These are phyloP conservation scores for Pythium brassicae DNA, from an alignment of 352 stramenopile species.

Conservation along the genomic window DNA sequence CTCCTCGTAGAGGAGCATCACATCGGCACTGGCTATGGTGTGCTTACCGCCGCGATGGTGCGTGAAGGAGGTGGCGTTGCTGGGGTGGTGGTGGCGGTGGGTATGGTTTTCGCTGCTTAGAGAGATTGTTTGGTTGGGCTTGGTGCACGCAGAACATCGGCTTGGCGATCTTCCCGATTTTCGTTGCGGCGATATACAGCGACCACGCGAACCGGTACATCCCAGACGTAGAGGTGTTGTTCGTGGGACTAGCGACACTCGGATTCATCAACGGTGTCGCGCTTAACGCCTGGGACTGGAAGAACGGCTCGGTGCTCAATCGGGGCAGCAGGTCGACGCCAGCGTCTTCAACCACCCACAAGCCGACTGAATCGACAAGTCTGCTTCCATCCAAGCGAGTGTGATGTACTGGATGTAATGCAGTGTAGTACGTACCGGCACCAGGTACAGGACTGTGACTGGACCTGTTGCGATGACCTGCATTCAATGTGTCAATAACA, in stretches of 20 bases:
- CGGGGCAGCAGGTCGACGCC: background rate
- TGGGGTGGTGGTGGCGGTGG: constrained; percentile 25
- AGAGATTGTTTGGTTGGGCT: no score
- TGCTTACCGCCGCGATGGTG: constrained; percentile 15
- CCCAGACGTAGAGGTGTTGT: constrained; percentile 55
- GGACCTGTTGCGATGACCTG: no score
- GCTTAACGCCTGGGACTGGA: constrained; percentile 90
- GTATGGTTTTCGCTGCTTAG: no score
- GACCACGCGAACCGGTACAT: constrained; percentile 30
- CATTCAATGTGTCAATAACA: no score
- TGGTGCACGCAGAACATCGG: constrained; percentile 42
- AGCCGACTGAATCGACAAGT: constrained; percentile 4
- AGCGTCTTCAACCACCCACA: background rate
- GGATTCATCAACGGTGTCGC: constrained; percentile 43
- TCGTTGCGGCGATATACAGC: constrained; percentile 40
- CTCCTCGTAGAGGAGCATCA: constrained; percentile 15
- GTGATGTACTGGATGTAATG: background rate
- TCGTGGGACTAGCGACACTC: constrained; percentile 29
- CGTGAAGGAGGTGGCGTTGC: background rate
- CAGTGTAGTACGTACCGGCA: no score
- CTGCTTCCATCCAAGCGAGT: background rate
- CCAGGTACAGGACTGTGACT: no score
- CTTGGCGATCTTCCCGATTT: constrained; percentile 57
- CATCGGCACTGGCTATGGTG: constrained; percentile 16
- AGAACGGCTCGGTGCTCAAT: constrained; percentile 17